phyloP scores from a whole-genome alignment of 2,329 filamentous ascomycete species.

The Macrophomina phaseolina region DNA sequence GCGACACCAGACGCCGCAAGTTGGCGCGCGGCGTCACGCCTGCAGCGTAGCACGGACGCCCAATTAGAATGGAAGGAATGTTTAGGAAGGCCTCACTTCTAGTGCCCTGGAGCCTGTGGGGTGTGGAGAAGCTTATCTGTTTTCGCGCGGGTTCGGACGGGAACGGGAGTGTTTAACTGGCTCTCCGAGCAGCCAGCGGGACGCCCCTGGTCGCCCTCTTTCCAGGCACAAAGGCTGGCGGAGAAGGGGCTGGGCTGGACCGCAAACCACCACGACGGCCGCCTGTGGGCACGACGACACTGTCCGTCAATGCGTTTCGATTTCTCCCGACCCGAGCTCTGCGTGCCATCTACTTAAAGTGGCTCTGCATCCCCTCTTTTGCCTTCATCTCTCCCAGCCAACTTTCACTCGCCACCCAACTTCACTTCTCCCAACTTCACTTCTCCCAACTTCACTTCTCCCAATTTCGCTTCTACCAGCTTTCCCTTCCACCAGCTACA shows the following conservation, averaged over 20 bases:
- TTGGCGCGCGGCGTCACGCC: background rate
- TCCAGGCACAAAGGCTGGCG: background rate
- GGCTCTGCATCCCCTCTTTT: background rate
- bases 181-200: constrained; percentile 4
- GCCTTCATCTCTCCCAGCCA: background rate
- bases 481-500: background rate
- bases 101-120: background rate
- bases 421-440: background rate
- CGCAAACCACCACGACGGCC: background rate
- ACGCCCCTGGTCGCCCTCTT: background rate
- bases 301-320: background rate
- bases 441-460: background rate
- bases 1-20: constrained; percentile 1
- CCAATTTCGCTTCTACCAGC: no score
- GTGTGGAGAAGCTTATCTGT: constrained; percentile 19
- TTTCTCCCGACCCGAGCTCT: background rate
- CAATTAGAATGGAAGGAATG: background rate
- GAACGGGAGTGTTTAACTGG: constrained; percentile 16
- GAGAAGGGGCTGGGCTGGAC: background rate
- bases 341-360: background rate
- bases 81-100: background rate
- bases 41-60: background rate
- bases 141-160: constrained; percentile 20
- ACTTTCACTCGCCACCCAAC: no score
- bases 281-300: background rate